Evolutionary conservation across 805 yeast genomes (phyloP), one percentile per base, ranked within the genome.

Genomic region (Brettanomyces bruxellensis): DNA sequence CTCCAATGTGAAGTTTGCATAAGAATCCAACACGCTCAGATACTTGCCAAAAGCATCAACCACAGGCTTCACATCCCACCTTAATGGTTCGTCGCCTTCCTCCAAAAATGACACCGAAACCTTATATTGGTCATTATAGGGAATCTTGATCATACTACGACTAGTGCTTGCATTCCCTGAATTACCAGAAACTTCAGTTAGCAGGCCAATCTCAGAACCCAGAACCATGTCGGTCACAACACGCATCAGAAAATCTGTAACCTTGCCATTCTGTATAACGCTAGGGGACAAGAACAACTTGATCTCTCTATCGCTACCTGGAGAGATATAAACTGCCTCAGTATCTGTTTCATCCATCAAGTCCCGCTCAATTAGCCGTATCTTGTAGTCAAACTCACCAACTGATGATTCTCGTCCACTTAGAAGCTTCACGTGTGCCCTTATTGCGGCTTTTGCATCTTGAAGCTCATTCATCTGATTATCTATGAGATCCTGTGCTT

Each of bases 1-100:
- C 54, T 86, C 91, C 24, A 90, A 70, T 4, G 90, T 76, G 58
- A 91, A 79, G 54, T 84, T 81, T 32, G 88, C 76, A 51, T 78
- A 72, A 34, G 75, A 73, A 6, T 71, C 58, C 45, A 90, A 66
- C 25, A 69, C 63, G 1, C 66, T 54, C 43, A 86, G 65, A 25
- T 86, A 72, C 1, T 87, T 84, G 2, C 68, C 57, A 53, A 88
- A 78, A 38, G 41, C 45, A 4, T 45, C 28, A 8, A 48, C 40
- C 13, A 46, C 40, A 8, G 34, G 36, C 12, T 75, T 80, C 41
- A 86, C 77, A 34, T 85, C 86, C 96, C 97, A 91, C 3, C 70
- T 69, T 7, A 86, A 67, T 3, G 82, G 78, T 14, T 68, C 64
- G 0, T 85, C 84, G 50, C 78, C 80, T 43, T 93, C 95, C 25